Evolutionary conservation across 257 asterid genomes (phyloP).

Genomic region (Linderniella brevidens): DNA sequence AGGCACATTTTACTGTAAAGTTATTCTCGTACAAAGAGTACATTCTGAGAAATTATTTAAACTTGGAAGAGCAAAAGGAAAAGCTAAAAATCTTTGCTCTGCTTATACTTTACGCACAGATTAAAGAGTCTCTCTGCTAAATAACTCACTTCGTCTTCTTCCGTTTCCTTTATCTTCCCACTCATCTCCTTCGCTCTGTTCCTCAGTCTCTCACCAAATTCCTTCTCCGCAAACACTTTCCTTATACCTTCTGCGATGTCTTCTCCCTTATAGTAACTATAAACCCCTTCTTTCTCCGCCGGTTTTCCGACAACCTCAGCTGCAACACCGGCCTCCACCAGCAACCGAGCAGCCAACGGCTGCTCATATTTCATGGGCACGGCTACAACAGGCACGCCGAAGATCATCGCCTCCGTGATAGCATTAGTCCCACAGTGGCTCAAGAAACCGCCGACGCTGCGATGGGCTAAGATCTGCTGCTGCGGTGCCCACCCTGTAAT

Average conservation of each 20-base stretch:
- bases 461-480: slow-evolving; percentile 15
- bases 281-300: slow-evolving; percentile 5
- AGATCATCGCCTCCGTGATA: slow-evolving; percentile 15
- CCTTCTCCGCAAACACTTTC: slow-evolving; percentile 12
- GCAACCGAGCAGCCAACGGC: slow-evolving; percentile 14
- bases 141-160: slow-evolving; percentile 13
- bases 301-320: slow-evolving; percentile 17
- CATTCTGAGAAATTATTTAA: too few relatives aligned
- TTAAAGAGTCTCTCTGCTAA: slow-evolving; percentile 12
- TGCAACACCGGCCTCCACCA: slow-evolving; percentile 20
- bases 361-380: slow-evolving; percentile 18
- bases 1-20: too few relatives aligned
- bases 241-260: slow-evolving; percentile 13
- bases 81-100: neutral
- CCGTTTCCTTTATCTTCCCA: slow-evolving; percentile 17
- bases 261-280: slow-evolving; percentile 13
- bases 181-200: slow-evolving; percentile 14
- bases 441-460: slow-evolving; percentile 21
- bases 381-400: slow-evolving; percentile 24
- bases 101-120: slow-evolving; percentile 16
- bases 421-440: slow-evolving; percentile 39
- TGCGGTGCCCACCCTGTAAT: slow-evolving; percentile 34
- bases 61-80: too few relatives aligned
- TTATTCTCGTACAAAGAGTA: too few relatives aligned
- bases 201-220: slow-evolving; percentile 13